Evolutionary conservation across 805 yeast genomes (phyloP).

Genomic region (Candida palmyrensis): DNA sequence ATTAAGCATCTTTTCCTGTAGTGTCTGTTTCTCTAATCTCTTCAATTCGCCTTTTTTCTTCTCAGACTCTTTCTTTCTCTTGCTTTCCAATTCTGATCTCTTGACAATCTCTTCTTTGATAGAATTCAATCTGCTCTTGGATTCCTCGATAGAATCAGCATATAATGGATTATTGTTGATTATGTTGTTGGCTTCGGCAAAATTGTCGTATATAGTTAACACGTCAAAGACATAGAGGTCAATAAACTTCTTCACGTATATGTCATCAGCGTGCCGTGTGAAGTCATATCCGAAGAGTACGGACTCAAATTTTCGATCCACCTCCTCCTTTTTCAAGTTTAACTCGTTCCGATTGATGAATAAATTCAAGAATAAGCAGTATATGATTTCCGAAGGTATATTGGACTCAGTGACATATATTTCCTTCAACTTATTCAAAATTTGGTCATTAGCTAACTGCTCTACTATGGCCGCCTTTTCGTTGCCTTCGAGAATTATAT

Average conservation of each 20-base stretch:
- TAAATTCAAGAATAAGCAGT: conserved; percentile 25
- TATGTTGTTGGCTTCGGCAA: conserved; percentile 21
- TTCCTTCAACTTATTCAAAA: conserved; percentile 13
- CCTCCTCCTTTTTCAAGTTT: conserved; percentile 8
- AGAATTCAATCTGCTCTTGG: conserved; percentile 10
- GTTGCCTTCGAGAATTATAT: conserved; percentile 4
- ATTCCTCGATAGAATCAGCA: conserved; percentile 6
- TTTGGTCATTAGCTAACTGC: conserved; percentile 12
- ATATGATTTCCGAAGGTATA: conserved; percentile 29
- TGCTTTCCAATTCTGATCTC: conserved; percentile 7
- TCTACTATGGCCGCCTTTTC: conserved; percentile 10
- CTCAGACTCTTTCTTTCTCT: conserved; percentile 7
- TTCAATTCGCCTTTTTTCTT: conserved; percentile 6
- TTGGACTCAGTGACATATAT: conserved; percentile 15
- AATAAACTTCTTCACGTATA: conserved; percentile 17
- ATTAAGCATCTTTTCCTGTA: conserved; percentile 13
- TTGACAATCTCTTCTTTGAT: conserved; percentile 9
- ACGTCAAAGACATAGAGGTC: conserved; percentile 33
- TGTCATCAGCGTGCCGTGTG: conserved; percentile 10
- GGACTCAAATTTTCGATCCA: conserved; percentile 4
- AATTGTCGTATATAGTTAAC: conserved; percentile 24
- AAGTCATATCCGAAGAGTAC: too few relatives aligned
- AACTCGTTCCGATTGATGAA: conserved; percentile 19
- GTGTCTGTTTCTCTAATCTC: conserved; percentile 10
- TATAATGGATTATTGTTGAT: conserved; percentile 18